Evolutionary conservation across 257 asterid genomes (phyloP), one percentile per base, ranked within the genome.

Genomic region (Salvia miltiorrhiza): DNA sequence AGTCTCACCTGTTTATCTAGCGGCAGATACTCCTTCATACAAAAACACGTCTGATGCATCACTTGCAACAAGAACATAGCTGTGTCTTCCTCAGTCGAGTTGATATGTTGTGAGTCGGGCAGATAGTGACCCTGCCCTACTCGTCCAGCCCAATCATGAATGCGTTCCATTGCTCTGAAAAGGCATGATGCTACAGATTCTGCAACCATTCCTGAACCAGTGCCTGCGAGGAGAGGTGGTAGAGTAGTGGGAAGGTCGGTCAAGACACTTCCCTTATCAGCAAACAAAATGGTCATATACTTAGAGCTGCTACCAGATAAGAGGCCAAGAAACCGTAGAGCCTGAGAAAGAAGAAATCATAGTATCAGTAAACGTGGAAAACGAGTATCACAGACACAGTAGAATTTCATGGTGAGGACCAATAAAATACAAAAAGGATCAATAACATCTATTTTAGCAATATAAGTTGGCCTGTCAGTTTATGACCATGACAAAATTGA

Each of bases 231-330:
- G 61, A 94, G 88, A 68, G 93, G 78, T 16, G 90, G 52, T 33
- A 94, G 88, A 11, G 99, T 89, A 53, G 70, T 62, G 0, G 97
- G 96, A 60, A 94, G 84, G 70, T 91, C 97, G 13, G 82, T 82
- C 84, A 94, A 66, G 47, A 94, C 97, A 8, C 79, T 78, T 32
- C 24, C 41, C 50, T 69, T 76, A 69, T 94, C 90, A 13, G 80
- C 83, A 39, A 75, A 57, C 76, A 94, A 74, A 75, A 91, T 1
- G 0, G 96, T 93, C 97, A 85, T 94, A 45, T 88, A 89, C 67
- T 82, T 87, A 67, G 93, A 89, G 78, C 79, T 65, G 82, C 85
- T 85, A 56, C 99, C 99, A 17, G 92, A 74, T 81, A 94, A 63
- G 71, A 94, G 79, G 30, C 97, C 99, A 9, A 88, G 76, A 71